Evolutionary conservation across 163 green algal genomes (phyloP).

Genomic region (Coccomyxa subellipsoidea): DNA sequence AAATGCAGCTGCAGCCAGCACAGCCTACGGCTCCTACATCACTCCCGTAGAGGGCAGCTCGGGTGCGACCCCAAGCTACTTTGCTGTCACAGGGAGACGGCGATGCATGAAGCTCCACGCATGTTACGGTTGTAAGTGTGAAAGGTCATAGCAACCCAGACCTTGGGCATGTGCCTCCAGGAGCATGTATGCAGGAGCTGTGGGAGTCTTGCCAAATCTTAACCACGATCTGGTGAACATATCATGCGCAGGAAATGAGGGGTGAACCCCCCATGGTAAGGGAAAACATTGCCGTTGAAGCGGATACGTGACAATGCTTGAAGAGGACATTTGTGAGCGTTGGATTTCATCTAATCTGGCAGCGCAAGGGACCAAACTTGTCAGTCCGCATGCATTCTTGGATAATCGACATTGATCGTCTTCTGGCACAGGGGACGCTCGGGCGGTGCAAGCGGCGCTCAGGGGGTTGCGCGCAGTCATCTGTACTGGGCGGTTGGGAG

Average conservation of each 20-base stretch:
- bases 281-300: neutral
- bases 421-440: neutral
- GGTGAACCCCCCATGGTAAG: too few species aligned
- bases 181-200: neutral
- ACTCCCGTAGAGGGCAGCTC: conserved; percentile 32
- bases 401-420: too few species aligned
- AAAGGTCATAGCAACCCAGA: neutral
- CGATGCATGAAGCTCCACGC: neutral
- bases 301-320: too few species aligned
- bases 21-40: conserved; percentile 50
- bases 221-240: too few species aligned
- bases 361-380: too few species aligned
- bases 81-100: neutral
- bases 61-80: conserved; percentile 1
- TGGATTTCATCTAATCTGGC: too few species aligned
- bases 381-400: too few species aligned
- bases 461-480: conserved; percentile 35
- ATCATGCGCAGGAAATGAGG: too few species aligned
- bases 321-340: too few species aligned
- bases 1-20: conserved; percentile 38
- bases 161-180: too few species aligned
- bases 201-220: neutral
- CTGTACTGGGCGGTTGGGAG: conserved; percentile 32
- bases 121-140: neutral
- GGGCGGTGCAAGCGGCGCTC: conserved; percentile 22